A percentile compares a stretch with the other conserved stretches of the same genome.
These are phyloP conservation scores for Chimonanthus salicifolius DNA, from an alignment of 164 flowering plant genomes.

Conservation along the genomic window DNA sequence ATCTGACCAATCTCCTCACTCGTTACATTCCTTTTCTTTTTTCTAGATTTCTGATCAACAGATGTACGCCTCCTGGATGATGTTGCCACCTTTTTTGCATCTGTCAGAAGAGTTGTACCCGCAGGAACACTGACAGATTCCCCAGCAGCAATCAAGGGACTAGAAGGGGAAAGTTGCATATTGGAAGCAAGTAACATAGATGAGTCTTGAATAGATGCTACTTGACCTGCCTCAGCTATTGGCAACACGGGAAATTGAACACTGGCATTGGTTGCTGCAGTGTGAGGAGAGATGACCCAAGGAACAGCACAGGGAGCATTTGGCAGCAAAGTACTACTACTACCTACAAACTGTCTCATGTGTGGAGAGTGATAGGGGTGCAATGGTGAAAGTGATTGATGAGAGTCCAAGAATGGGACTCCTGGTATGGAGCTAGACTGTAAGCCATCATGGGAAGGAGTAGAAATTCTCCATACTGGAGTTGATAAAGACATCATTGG, in stretches of 20 bases:
- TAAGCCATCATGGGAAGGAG: conserved; percentile 46
- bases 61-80: conserved; percentile 31
- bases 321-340: conserved; percentile 53
- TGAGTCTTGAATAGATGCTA: conserved; percentile 51
- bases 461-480: conserved; percentile 76
- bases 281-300: conserved; percentile 63
- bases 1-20: conserved; percentile 39
- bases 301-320: conserved; percentile 51
- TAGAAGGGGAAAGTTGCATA: conserved; percentile 31
- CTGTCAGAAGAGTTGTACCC: conserved; percentile 34
- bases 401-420: conserved; percentile 49
- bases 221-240: conserved; percentile 49
- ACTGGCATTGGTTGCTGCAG: conserved; percentile 37
- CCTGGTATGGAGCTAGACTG: conserved; percentile 37
- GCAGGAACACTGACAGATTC: conserved; percentile 27
- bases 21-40: conserved; percentile 49
- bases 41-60: conserved; percentile 56
- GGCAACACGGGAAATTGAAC: conserved; percentile 43
- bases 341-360: conserved; percentile 46
- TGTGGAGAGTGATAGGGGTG: conserved; percentile 69
- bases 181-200: conserved; percentile 31
- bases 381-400: conserved; percentile 47
- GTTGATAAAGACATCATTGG: conserved; percentile 61
- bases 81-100: conserved; percentile 21
- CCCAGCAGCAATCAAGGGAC: conserved; percentile 28